Evolutionary conservation across 106 monocot genomes (phyloP).

Genomic region (Dioscorea dumetorum): DNA sequence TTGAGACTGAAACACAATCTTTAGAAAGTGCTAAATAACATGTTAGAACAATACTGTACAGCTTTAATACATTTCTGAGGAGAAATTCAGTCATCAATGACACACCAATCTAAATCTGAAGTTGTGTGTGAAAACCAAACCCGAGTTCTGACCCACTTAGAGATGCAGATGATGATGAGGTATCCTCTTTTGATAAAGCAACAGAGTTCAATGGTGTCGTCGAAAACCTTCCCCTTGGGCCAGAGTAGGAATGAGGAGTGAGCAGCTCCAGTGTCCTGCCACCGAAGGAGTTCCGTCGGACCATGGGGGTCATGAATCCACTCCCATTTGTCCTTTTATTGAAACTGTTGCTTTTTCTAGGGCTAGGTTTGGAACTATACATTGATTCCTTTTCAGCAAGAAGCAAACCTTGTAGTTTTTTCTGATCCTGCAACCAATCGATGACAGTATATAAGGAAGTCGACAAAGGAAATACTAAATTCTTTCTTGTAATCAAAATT

Average conservation of each 20-base stretch:
- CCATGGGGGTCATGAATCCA: conserved; percentile 49
- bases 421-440: conserved; percentile 54
- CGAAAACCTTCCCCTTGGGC: conserved; percentile 38
- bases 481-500: neutral
- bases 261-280: conserved; percentile 64
- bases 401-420: conserved; percentile 68
- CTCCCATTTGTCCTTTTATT: conserved; percentile 27
- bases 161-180: conserved; percentile 41
- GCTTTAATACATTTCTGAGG: too few relatives aligned
- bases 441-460: neutral
- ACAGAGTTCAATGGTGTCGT: conserved; percentile 46
- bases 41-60: too few relatives aligned
- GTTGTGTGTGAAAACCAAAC: too few relatives aligned
- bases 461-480: too few relatives aligned
- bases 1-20: too few relatives aligned
- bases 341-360: conserved; percentile 43
- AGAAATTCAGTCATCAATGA: too few relatives aligned
- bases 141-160: conserved; percentile 10
- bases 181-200: neutral
- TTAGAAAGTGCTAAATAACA: too few relatives aligned
- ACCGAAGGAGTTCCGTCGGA: conserved; percentile 35
- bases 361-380: conserved; percentile 65
- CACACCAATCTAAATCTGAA: too few relatives aligned
- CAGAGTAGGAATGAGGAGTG: conserved; percentile 68
- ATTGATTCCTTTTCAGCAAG: conserved; percentile 55